Evolutionary conservation across 2,329 filamentous ascomycete genomes (phyloP).

Genomic region (Saccharata proteae): DNA sequence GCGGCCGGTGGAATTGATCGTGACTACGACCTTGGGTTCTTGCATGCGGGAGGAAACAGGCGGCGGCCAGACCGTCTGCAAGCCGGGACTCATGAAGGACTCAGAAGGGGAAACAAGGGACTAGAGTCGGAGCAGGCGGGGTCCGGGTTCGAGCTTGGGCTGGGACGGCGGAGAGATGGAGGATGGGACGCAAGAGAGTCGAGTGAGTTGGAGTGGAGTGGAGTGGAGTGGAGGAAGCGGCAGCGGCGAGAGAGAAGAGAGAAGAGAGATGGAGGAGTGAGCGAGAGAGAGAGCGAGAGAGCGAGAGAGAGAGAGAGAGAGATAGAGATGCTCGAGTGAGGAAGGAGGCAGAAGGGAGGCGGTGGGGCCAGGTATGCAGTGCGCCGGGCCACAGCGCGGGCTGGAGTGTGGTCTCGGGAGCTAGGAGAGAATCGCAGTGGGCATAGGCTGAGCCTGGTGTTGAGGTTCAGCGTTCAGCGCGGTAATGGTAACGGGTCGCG

Average conservation of each 20-base stretch:
- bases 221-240: background rate
- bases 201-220: background rate
- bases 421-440: slow-evolving; percentile 1
- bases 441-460: background rate
- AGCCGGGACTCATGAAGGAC: background rate
- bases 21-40: slow-evolving; percentile 63
- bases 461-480: too few species aligned
- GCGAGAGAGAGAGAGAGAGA: slow-evolving; percentile 5
- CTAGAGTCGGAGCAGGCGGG: slow-evolving; percentile 1
- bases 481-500: too few species aligned
- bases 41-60: slow-evolving; percentile 20
- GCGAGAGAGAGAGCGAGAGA: slow-evolving; percentile 4
- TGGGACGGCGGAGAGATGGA: slow-evolving; percentile 1
- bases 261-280: background rate
- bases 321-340: slow-evolving; percentile 4
- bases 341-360: slow-evolving; percentile 5
- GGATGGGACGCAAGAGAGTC: background rate
- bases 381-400: too few species aligned
- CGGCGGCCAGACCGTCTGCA: too few species aligned
- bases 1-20: slow-evolving; percentile 91
- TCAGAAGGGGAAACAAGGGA: slow-evolving; percentile 2
- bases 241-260: background rate
- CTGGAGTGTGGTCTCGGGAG: too few species aligned
- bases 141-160: background rate
- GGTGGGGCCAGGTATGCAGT: too few species aligned